phyloP scores from a whole-genome alignment of 2,329 filamentous ascomycete genomes.

The Paecilomyces sp. region DNA sequence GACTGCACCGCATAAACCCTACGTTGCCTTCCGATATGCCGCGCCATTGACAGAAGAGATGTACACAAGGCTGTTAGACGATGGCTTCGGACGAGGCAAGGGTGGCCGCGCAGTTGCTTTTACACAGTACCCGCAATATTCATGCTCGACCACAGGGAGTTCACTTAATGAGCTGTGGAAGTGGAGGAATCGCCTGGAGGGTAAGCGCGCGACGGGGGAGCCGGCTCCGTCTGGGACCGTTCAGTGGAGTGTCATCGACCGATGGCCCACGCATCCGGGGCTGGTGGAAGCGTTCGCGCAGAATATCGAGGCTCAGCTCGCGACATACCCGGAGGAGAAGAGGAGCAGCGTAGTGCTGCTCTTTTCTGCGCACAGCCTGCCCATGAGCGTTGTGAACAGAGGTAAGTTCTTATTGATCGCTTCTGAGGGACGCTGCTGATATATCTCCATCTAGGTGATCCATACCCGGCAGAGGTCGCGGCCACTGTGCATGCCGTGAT shows the following conservation, averaged over 20 bases:
- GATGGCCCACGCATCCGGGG: conserved; percentile 89
- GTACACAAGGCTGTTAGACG: conserved; percentile 73
- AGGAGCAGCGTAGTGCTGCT: conserved; percentile 76
- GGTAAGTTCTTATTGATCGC: conserved; percentile 42
- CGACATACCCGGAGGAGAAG: conserved; percentile 74
- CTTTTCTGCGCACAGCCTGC: conserved; percentile 91
- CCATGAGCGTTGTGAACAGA: conserved; percentile 96
- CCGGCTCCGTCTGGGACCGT: conserved; percentile 61
- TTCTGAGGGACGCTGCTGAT: conserved; percentile 13
- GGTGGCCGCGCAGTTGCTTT: conserved; percentile 95
- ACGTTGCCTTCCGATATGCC: conserved; percentile 95
- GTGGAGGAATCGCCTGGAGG: conserved; percentile 80
- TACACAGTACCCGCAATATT: conserved; percentile 97
- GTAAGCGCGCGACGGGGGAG: conserved; percentile 54
- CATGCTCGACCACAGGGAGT: conserved; percentile 93
- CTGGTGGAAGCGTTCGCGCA: conserved; percentile 86
- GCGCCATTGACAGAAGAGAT: conserved; percentile 89
- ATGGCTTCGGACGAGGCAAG: conserved; percentile 83
- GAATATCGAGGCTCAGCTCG: conserved; percentile 81
- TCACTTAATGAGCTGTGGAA: conserved; percentile 97
- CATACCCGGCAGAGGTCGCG: conserved; percentile 91
- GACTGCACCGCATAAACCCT: conserved; percentile 93
- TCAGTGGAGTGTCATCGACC: conserved; percentile 94
- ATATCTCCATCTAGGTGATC: conserved; percentile 55
- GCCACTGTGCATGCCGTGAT: conserved; percentile 97